Evolutionary conservation across 331 rosid genomes (phyloP).

Genomic region (Cucumis variabilis): DNA sequence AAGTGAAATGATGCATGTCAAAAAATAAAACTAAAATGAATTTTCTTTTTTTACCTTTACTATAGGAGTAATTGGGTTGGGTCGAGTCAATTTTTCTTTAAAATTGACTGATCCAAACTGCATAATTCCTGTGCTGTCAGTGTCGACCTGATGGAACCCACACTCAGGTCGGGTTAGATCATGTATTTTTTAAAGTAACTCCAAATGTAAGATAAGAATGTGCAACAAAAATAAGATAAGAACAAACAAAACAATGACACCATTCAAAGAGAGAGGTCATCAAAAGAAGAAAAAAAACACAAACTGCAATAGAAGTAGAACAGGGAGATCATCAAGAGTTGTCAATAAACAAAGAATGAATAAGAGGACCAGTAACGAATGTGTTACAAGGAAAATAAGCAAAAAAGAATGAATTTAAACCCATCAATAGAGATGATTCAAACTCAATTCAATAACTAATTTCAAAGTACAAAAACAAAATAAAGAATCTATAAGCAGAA

Average conservation of each 20-base stretch:
- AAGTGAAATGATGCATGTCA: too few species aligned
- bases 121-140: too few species aligned
- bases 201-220: too few species aligned
- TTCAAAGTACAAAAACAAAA: neutral
- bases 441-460: neutral
- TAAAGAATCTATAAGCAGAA: constrained; percentile 1
- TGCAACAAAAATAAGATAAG: neutral
- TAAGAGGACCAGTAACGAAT: neutral
- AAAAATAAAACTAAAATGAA: too few species aligned
- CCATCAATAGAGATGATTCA: neutral
- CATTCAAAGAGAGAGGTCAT: neutral
- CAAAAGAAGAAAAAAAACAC: neutral
- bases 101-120: too few species aligned
- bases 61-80: too few species aligned
- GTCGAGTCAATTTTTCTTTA: too few species aligned
- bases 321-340: neutral
- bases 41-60: too few species aligned
- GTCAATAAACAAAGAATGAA: neutral
- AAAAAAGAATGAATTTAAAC: neutral
- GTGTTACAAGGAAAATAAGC: neutral
- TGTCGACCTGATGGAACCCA: too few species aligned
- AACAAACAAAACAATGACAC: neutral
- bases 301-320: neutral
- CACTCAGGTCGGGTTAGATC: too few species aligned
- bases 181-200: too few species aligned